Base-by-base conservation (phyloP, 768 basidiomycete genomes). In the Tylopilus plumbeoviolaceoides region DNA sequence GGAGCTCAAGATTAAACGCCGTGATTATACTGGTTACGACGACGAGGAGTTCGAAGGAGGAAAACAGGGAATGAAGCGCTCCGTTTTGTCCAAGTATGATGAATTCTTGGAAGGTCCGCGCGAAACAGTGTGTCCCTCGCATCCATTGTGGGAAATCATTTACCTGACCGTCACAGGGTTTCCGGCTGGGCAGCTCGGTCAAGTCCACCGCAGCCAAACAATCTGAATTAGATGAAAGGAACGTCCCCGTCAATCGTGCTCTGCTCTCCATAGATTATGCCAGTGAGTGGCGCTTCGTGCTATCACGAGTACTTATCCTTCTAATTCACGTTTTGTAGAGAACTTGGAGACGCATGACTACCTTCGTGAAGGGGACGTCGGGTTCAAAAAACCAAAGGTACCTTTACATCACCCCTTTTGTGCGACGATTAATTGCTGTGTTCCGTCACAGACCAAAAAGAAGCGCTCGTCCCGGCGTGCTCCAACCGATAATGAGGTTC, bases 351-450 rank as follows among this genome's bases (percentile, higher is more conserved):
- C 79, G 3, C 75, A 80, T n/a, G 97, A 98, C 67, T 98, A 98
- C 61, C 67, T 91, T 7, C 82, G 91, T 69, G 93, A 92, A 66
- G 93, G 91, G 3, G 95, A 98, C 55, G 74, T 84, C 20, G 94
- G 92, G 4, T 98, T 98, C 73, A 98, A 97, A 75, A 98, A 95
- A 68, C 84, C 84, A 4, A 98, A 94, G 78, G 91, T 86, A 51
- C 42, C 57, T 21, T 44, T 42, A 14, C 18, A 33, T 40, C 4
- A 10, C 36, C 17, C 39, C 8, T 21, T 28, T 18, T 35, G 3
- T 35, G 8, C 2, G 4, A 31, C 44, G 45, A 23, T 48, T 44
- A 43, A 53, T 47, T 33, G 2, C 2, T 39, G 8, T 12, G 25
- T 18, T 18, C 38, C 18, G 38, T 38, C 44, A 54, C 8, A 95